A percentile compares a stretch with the other conserved stretches of the same genome.
phyloP scores from a whole-genome alignment of 2,329 filamentous ascomycete species.

The Beauveria pseudobassiana region DNA sequence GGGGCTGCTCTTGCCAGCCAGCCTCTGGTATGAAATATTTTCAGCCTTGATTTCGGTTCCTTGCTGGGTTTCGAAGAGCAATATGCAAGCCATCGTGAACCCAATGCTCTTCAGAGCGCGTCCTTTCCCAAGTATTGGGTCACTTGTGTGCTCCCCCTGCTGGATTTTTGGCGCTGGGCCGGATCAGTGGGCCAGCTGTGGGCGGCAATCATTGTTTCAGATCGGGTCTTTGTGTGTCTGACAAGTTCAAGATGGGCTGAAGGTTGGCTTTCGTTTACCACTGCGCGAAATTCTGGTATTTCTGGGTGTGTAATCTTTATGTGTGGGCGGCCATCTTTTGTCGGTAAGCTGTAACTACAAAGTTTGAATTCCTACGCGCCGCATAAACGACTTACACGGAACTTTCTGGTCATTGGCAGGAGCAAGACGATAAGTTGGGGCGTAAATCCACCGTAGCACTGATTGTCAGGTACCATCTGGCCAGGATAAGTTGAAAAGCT shows the following conservation, averaged over 20 bases:
- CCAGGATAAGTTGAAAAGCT: not conserved
- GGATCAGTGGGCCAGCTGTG: conserved; percentile 1
- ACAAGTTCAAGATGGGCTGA: not conserved
- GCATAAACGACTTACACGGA: not conserved
- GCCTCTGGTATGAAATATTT: no score
- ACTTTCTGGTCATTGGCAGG: no score
- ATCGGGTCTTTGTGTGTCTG: conserved; percentile 5
- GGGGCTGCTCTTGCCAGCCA: no score
- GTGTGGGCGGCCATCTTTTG: no score
- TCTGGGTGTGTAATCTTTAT: not conserved
- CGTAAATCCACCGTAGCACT: not conserved
- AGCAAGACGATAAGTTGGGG: no score
- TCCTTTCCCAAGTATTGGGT: not conserved
- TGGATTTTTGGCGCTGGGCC: not conserved
- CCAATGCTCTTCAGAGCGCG: no score
- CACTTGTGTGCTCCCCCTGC: not conserved
- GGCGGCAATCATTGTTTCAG: conserved; percentile 9
- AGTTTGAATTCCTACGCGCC: not conserved
- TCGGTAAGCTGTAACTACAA: not conserved
- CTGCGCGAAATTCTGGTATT: no score
- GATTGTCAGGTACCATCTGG: not conserved
- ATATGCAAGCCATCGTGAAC: no score
- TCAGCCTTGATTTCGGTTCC: no score
- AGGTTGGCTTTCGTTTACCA: no score
- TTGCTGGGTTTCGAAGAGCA: no score